These are phyloP conservation scores for Venturia asperata DNA, from an alignment of 2,329 filamentous ascomycete genomes.

Conservation along the genomic window DNA sequence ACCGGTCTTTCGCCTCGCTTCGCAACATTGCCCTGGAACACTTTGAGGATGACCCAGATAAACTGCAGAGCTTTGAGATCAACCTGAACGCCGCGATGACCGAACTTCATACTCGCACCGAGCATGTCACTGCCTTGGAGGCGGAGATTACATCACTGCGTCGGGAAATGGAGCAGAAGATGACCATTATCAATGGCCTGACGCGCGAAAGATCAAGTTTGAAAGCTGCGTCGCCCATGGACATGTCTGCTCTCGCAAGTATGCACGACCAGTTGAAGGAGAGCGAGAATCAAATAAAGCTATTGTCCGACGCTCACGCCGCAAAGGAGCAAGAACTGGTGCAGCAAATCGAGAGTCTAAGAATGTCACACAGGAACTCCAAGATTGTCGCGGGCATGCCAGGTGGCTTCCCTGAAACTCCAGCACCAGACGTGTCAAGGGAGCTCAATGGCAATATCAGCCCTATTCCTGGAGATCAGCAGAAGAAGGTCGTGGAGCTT, in stretches of 20 bases:
- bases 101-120: slow-evolving; percentile 77
- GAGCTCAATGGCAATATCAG: slow-evolving; percentile 24
- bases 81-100: slow-evolving; percentile 90
- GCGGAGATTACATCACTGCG: slow-evolving; percentile 73
- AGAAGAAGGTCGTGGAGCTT: slow-evolving; percentile 57
- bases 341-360: slow-evolving; percentile 63
- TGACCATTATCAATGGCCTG: slow-evolving; percentile 88
- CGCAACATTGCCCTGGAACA: slow-evolving; percentile 82
- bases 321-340: slow-evolving; percentile 67
- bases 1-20: slow-evolving; percentile 82
- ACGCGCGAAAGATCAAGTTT: slow-evolving; percentile 89
- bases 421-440: slow-evolving; percentile 24
- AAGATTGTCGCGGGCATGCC: slow-evolving; percentile 35
- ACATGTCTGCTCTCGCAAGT: slow-evolving; percentile 82
- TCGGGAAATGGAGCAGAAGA: slow-evolving; percentile 96
- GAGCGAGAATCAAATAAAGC: slow-evolving; percentile 69
- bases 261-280: slow-evolving; percentile 83
- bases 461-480: slow-evolving; percentile 25
- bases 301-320: slow-evolving; percentile 66
- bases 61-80: slow-evolving; percentile 85
- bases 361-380: slow-evolving; percentile 35
- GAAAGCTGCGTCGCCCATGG: slow-evolving; percentile 70
- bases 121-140: slow-evolving; percentile 85
- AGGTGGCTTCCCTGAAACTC: slow-evolving; percentile 34
- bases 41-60: slow-evolving; percentile 73